Evolutionary conservation across 2,329 filamentous ascomycete genomes (phyloP), one percentile per base, ranked within the genome.

Genomic region (Orbilia brochopaga): DNA sequence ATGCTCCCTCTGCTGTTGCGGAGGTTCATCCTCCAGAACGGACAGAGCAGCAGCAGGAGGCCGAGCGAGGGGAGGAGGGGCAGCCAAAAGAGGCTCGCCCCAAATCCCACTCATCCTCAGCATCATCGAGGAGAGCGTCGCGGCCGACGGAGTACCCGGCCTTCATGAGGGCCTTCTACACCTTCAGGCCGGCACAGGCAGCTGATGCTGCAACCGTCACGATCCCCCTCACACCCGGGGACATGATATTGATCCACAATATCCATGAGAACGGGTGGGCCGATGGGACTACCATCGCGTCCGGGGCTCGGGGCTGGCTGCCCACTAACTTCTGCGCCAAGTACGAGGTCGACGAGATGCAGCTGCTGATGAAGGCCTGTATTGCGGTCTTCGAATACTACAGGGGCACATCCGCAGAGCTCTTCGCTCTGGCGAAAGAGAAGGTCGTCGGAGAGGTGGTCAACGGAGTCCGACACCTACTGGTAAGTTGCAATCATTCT

Each of bases 181-280:
- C 91, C 24, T 99, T 97, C 79, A 88, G 92, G 66, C 87, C 85
- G 69, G 87, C 88, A 76, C 85, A 89, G 46, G 86, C 91, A 70
- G 87, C 87, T n/a, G 90, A 92, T 66, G 89, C 90, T 10, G 69
- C 74, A 35, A 94, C 91, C 8, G 90, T 97, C 62, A 97, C 93
- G 10, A 83, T 97, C 10, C 90, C 92, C 21, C 84, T 99, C 64
- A 90, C 90, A 75, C 89, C 94, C 78, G 94, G 94, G 69, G 94
- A 99, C 77, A 86, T 99, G 54, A 89, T 99, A 60, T 81, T 99
- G 66, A 90, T 99, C 21, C 94, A 99, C 80, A 97, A 94, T 2
- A 90, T 97, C 75, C 94, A 99, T 80, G 94, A 91, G 72, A 99
- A 97, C 81, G 94, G 94, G 76, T 99, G 94, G 94, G 94, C 94